Percentiles rank a stretch among this genome's conserved stretches.
These are phyloP conservation scores for Vararia minispora DNA, from an alignment of 768 basidiomycete genomes.

Conservation along the genomic window DNA sequence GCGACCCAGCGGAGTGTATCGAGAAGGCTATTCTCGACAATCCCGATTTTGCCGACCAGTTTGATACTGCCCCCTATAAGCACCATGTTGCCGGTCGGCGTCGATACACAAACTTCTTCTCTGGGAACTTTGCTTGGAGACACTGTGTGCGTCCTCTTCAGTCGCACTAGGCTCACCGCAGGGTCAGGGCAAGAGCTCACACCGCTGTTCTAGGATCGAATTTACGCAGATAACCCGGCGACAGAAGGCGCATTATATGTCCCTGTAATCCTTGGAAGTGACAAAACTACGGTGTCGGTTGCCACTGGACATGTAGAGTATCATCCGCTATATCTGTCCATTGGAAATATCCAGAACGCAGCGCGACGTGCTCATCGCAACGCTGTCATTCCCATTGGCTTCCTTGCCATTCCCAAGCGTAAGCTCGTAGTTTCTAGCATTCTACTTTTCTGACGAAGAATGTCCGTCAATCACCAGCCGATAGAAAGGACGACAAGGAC, in stretches of 20 bases:
- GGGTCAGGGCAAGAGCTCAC: no score
- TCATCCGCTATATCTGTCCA: constrained; percentile 10
- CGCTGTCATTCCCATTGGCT: constrained; percentile 7
- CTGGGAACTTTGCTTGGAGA: neutral
- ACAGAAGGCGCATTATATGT: constrained; percentile 3
- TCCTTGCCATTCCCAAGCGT: constrained; percentile 12
- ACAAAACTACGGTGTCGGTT: constrained; percentile 14
- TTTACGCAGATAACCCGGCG: neutral
- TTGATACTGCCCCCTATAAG: neutral
- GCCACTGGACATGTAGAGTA: constrained; percentile 10
- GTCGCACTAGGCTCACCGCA: no score
- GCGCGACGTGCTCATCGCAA: constrained; percentile 8
- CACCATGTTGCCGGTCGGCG: neutral
- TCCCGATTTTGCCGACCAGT: neutral
- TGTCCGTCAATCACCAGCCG: neutral
- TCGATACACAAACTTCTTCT: neutral
- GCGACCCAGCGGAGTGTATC: neutral
- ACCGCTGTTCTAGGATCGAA: neutral
- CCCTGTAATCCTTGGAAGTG: constrained; percentile 10
- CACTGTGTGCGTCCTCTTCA: neutral
- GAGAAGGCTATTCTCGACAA: neutral
- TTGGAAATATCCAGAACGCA: constrained; percentile 7
- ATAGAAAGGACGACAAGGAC: neutral
- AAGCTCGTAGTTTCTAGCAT: neutral
- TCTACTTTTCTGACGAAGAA: neutral